Conservation (phyloP, 352 stramenopile species). For the Pythium phragmiticola region DNA sequence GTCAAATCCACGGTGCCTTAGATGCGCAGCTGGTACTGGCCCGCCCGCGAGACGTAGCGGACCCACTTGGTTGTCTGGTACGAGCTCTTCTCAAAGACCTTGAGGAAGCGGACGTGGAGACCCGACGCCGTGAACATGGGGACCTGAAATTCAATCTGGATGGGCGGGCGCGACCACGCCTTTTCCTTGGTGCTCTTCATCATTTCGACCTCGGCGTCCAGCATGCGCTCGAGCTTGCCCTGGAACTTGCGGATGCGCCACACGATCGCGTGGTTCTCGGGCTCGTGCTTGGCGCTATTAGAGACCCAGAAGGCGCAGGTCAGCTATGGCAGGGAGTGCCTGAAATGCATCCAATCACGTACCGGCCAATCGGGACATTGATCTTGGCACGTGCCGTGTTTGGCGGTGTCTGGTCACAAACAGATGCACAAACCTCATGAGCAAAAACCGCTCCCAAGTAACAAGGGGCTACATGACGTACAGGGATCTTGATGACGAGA, state of each 20-base stretch:
- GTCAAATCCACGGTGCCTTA: conserved; percentile 35
- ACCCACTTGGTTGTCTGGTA: conserved; percentile 99
- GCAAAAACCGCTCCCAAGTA: no score
- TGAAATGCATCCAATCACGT: conserved; percentile 2
- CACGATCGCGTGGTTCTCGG: conserved; percentile 97
- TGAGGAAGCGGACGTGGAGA: conserved; percentile 97
- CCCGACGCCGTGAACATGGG: conserved; percentile 98
- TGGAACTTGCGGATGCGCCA: conserved; percentile 98
- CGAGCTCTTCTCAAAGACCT: conserved; percentile 98
- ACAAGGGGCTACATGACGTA: conserved; percentile 25
- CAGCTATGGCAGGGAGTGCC: background rate
- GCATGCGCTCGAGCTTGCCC: conserved; percentile 93
- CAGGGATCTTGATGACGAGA: conserved; percentile 94
- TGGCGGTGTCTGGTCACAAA: conserved; percentile 64
- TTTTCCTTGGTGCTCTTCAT: conserved; percentile 97
- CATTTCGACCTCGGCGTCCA: conserved; percentile 96
- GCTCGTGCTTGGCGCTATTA: conserved; percentile 96
- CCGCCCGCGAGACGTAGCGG: conserved; percentile 97
- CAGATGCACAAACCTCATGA: conserved; percentile 21
- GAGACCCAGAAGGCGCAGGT: background rate
- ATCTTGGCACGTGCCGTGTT: conserved; percentile 97
- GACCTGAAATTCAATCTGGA: conserved; percentile 98
- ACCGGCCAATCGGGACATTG: conserved; percentile 91
- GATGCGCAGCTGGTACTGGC: conserved; percentile 97
- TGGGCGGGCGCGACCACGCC: conserved; percentile 94